Conservation (phyloP, 495 filamentous ascomycete species). For the Hypoxylon fuscum region DNA sequence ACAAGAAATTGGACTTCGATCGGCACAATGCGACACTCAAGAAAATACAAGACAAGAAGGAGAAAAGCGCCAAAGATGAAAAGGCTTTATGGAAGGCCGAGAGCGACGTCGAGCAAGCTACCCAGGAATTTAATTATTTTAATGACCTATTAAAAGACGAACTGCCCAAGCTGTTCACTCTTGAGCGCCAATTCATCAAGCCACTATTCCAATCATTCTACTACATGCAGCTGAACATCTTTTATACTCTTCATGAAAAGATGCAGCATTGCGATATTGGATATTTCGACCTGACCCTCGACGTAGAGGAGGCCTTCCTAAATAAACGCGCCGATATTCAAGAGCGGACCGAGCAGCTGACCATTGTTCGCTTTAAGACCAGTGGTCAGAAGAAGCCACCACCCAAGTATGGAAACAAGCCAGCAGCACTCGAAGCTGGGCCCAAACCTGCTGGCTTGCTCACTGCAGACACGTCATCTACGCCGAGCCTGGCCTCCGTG, state of each 20-base stretch:
- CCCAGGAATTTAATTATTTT: conserved; percentile 95
- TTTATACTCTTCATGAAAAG: conserved; percentile 96
- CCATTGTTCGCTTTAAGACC: conserved; percentile 88
- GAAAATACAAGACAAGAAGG: conserved; percentile 97
- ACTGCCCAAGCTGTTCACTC: conserved; percentile 86
- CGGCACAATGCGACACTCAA: conserved; percentile 82
- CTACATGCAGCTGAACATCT: conserved; percentile 99
- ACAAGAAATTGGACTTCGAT: conserved; percentile 98
- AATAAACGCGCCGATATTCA: conserved; percentile 86
- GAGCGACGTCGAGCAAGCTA: conserved; percentile 88
- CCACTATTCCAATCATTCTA: conserved; percentile 99
- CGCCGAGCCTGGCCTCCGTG: conserved; percentile 23
- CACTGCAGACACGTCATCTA: conserved; percentile 48
- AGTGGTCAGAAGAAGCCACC: conserved; percentile 68
- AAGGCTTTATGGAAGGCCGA: conserved; percentile 97
- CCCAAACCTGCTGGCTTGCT: conserved; percentile 51
- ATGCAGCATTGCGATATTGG: conserved; percentile 97
- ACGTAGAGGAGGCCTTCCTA: conserved; percentile 90
- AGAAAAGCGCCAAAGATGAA: conserved; percentile 94
- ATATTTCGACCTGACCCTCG: conserved; percentile 92
- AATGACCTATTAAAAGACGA: conserved; percentile 97
- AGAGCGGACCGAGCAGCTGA: conserved; percentile 80
- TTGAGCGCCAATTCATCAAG: conserved; percentile 97
- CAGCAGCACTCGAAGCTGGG: conserved; percentile 52
- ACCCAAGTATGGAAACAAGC: conserved; percentile 60